phyloP scores from a whole-genome alignment of 2,329 filamentous ascomycete genomes.

The Claviceps arundinis region DNA sequence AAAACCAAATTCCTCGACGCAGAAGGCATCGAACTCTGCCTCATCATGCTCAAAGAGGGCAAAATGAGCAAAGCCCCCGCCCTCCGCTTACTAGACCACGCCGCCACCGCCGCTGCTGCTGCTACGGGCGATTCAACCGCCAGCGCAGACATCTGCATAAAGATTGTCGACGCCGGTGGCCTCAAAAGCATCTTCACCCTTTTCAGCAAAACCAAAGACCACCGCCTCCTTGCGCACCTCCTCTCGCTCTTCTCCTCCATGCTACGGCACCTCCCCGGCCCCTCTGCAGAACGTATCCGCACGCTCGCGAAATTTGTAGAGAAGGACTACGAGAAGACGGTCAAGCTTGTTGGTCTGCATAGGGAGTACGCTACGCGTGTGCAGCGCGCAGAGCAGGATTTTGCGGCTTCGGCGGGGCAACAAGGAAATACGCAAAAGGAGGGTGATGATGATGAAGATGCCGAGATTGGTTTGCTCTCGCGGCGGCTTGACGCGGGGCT shows the following conservation, averaged over 20 bases:
- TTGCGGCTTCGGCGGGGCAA: conserved; percentile 5
- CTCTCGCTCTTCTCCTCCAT: conserved; percentile 75
- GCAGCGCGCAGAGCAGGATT: conserved; percentile 42
- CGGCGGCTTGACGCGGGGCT: conserved; percentile 71
- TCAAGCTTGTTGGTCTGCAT: conserved; percentile 57
- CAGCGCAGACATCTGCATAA: conserved; percentile 55
- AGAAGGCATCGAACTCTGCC: conserved; percentile 79
- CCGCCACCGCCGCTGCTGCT: conserved; percentile 35
- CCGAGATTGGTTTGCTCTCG: conserved; percentile 60
- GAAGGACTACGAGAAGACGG: conserved; percentile 79
- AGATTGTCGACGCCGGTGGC: conserved; percentile 69
- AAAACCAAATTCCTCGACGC: conserved; percentile 76
- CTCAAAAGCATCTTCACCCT: conserved; percentile 74
- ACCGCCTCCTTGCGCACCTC: conserved; percentile 63
- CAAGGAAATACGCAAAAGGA: neutral
- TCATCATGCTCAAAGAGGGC: conserved; percentile 85
- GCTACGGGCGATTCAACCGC: neutral
- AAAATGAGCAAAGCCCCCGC: conserved; percentile 70
- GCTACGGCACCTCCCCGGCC: conserved; percentile 63
- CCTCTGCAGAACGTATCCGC: conserved; percentile 67
- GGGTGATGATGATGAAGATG: conserved; percentile 19
- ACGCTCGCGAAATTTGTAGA: conserved; percentile 90
- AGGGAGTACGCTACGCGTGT: conserved; percentile 54
- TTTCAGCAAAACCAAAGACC: conserved; percentile 71
- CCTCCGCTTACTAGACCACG: conserved; percentile 74